phyloP scores from a whole-genome alignment of 2,329 filamentous ascomycete species.

The Aspergillus cejpii region DNA sequence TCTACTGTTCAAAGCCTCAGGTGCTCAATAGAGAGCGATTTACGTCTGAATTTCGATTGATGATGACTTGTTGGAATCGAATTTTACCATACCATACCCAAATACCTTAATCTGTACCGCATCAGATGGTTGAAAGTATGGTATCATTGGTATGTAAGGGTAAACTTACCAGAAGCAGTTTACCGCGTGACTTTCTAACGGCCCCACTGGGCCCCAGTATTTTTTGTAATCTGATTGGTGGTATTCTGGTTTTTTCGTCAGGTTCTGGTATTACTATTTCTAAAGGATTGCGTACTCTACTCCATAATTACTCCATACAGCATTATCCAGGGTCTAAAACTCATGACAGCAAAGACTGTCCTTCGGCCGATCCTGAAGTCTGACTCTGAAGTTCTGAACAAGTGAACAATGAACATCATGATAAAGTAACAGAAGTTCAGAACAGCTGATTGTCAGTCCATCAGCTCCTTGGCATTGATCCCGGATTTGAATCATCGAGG shows the following conservation, averaged over 20 bases:
- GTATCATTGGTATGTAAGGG: background rate
- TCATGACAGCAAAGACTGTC: too few relatives aligned
- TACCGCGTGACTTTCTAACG: constrained; percentile 13
- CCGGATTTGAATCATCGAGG: background rate
- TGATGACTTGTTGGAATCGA: too few relatives aligned
- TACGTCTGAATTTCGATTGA: too few relatives aligned
- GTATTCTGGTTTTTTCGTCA: too few relatives aligned
- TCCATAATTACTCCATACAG: too few relatives aligned
- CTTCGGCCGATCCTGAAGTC: constrained; percentile 5
- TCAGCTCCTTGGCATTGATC: background rate
- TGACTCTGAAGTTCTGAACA: too few relatives aligned
- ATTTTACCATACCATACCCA: background rate
- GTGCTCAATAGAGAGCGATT: too few relatives aligned
- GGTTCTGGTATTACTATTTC: too few relatives aligned
- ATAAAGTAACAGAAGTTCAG: too few relatives aligned
- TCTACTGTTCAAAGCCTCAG: too few relatives aligned
- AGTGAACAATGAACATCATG: constrained; percentile 9
- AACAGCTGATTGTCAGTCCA: constrained; percentile 6
- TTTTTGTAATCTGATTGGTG: constrained; percentile 1
- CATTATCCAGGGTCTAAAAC: too few relatives aligned
- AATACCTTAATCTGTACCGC: too few relatives aligned
- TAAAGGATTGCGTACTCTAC: constrained; percentile 6
- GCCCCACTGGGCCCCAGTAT: constrained; percentile 9
- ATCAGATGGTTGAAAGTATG: background rate
- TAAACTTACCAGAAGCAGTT: constrained; percentile 9